A percentile compares a stretch with the other conserved stretches of the same genome.
These are phyloP conservation scores for Penicillium crustosum DNA, from an alignment of 2,329 filamentous ascomycete species.

Conservation along the genomic window DNA sequence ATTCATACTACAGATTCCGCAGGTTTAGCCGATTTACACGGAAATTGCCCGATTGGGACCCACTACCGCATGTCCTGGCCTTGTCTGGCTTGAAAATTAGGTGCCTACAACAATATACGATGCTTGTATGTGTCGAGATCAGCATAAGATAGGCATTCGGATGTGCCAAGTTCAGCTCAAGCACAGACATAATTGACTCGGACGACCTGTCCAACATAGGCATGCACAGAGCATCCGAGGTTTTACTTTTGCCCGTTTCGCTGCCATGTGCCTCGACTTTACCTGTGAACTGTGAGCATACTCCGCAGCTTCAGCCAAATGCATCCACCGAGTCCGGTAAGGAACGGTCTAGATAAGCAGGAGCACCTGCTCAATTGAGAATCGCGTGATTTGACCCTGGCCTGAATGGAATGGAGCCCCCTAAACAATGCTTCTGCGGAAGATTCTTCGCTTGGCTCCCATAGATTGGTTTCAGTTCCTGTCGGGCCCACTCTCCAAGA, in stretches of 20 bases:
- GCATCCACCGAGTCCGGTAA: not conserved
- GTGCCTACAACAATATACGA: not conserved
- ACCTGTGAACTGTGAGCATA: not conserved
- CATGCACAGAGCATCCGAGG: not conserved
- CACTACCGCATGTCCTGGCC: not conserved
- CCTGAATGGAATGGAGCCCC: not conserved
- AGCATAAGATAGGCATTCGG: conserved; percentile 4
- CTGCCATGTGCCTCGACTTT: not conserved
- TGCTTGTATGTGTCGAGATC: not conserved
- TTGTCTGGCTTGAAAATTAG: not conserved
- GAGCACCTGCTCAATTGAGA: not conserved
- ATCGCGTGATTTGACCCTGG: not conserved
- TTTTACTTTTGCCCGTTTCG: not conserved
- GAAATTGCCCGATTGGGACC: not conserved
- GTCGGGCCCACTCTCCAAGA: not conserved
- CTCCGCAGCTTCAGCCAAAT: too few species aligned
- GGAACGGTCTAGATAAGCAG: not conserved
- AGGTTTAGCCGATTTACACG: not conserved
- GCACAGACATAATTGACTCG: not conserved
- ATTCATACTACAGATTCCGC: too few species aligned
- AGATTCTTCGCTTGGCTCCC: not conserved
- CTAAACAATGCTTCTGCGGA: not conserved
- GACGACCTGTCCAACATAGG: not conserved
- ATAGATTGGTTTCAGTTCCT: not conserved
- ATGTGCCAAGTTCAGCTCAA: not conserved